Evolutionary conservation across 257 asterid genomes (phyloP).

Genomic region (Vinca minor): DNA sequence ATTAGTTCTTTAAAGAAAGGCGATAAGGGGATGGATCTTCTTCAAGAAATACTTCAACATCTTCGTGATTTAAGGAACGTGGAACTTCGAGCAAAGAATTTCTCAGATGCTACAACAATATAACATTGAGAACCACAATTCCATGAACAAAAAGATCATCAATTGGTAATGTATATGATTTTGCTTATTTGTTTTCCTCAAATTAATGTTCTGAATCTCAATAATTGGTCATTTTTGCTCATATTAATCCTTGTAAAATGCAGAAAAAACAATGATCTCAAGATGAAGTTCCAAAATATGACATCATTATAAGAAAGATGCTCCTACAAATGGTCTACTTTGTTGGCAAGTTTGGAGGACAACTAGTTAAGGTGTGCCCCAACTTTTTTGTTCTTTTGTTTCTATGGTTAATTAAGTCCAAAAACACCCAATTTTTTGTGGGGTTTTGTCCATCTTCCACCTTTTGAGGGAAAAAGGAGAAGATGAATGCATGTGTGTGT

Average conservation of each 20-base stretch:
- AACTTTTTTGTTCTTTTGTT: too few species aligned
- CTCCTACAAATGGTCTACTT: slow-evolving; percentile 23
- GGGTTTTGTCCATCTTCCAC: slow-evolving; percentile 47
- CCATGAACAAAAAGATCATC: slow-evolving; percentile 10
- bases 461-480: slow-evolving; percentile 55
- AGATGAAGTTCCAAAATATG: slow-evolving; percentile 1
- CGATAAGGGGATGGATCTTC: slow-evolving; percentile 84
- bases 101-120: slow-evolving; percentile 30
- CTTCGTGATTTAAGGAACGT: slow-evolving; percentile 62
- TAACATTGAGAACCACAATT: slow-evolving; percentile 11
- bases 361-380: slow-evolving; percentile 32
- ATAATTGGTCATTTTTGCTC: not conserved
- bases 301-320: too few species aligned
- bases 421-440: slow-evolving; percentile 48
- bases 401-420: slow-evolving; percentile 27
- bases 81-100: slow-evolving; percentile 57
- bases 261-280: slow-evolving; percentile 24
- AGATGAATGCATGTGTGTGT: slow-evolving; percentile 75
- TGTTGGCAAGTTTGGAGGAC: slow-evolving; percentile 41
- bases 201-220: not conserved
- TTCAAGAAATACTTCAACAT: slow-evolving; percentile 82
- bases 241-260: slow-evolving; percentile 4
- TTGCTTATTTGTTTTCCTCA: not conserved
- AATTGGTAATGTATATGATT: slow-evolving; percentile 20
- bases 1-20: slow-evolving; percentile 79